These are phyloP conservation scores for Penicillium coprophilum DNA, from an alignment of 495 filamentous ascomycete genomes.

Conservation along the genomic window DNA sequence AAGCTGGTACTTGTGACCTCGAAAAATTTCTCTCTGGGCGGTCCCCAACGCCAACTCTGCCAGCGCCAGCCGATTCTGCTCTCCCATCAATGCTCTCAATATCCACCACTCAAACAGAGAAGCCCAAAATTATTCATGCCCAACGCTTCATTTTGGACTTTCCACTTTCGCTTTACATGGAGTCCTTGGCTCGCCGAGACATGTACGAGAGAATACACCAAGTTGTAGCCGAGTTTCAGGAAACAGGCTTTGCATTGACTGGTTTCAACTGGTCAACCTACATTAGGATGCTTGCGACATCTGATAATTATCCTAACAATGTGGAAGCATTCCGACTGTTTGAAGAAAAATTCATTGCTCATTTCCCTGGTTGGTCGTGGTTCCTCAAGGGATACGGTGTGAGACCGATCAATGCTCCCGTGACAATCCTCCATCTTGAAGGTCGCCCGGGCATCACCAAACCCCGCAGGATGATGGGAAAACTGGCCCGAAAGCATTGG, in stretches of 20 bases:
- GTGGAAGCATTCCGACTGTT: slow-evolving; percentile 63
- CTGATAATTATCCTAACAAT: slow-evolving; percentile 32
- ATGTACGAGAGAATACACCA: slow-evolving; percentile 47
- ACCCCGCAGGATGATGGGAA: slow-evolving; percentile 30
- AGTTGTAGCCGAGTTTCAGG: slow-evolving; percentile 51
- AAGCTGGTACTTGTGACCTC: slow-evolving; percentile 32
- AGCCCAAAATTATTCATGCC: slow-evolving; percentile 42
- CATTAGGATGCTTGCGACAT: slow-evolving; percentile 50
- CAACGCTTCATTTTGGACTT: slow-evolving; percentile 59
- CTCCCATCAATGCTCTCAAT: background rate
- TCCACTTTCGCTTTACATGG: slow-evolving; percentile 61
- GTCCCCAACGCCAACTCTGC: background rate
- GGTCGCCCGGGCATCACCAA: slow-evolving; percentile 19
- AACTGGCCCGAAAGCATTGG: slow-evolving; percentile 34
- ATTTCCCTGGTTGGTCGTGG: slow-evolving; percentile 68
- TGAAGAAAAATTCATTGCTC: slow-evolving; percentile 71
- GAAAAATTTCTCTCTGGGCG: slow-evolving; percentile 21
- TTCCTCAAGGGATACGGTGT: slow-evolving; percentile 33
- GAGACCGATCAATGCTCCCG: slow-evolving; percentile 32
- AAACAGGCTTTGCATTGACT: slow-evolving; percentile 66
- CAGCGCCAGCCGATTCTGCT: background rate
- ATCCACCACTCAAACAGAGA: background rate
- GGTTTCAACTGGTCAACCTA: slow-evolving; percentile 53
- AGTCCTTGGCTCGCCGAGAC: slow-evolving; percentile 47
- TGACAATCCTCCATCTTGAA: slow-evolving; percentile 29